These are phyloP conservation scores for Talaromyces sp. DNA, from an alignment of 2,329 filamentous ascomycete species.

Conservation along the genomic window DNA sequence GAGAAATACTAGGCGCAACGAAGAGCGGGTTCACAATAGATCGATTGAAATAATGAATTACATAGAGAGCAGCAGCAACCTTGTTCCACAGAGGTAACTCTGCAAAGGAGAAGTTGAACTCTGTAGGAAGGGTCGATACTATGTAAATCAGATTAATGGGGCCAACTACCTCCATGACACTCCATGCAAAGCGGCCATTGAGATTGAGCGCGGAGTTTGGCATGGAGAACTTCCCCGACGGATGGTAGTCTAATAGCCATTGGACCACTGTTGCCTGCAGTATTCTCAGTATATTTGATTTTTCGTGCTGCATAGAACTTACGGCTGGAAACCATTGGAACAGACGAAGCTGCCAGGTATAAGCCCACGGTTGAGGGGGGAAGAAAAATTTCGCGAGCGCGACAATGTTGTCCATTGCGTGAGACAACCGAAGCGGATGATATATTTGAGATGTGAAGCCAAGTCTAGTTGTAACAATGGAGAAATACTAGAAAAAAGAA, in stretches of 20 bases:
- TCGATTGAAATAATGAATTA: conserved; percentile 87
- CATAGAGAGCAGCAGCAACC: conserved; percentile 46
- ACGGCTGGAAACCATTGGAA: conserved; percentile 47
- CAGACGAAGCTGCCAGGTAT: conserved; percentile 31
- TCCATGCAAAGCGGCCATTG: conserved; percentile 84
- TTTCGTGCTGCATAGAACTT: conserved; percentile 22
- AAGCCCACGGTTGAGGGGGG: conserved; percentile 40
- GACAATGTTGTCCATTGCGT: conserved; percentile 11
- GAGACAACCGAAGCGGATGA: neutral
- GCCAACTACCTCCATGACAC: conserved; percentile 80
- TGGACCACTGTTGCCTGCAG: conserved; percentile 66
- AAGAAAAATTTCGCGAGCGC: conserved; percentile 31
- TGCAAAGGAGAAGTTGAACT: conserved; percentile 21
- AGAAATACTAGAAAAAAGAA: neutral
- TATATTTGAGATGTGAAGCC: neutral
- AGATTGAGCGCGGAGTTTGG: conserved; percentile 68
- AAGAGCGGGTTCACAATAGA: conserved; percentile 77
- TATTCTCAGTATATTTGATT: conserved; percentile 8
- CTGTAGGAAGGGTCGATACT: conserved; percentile 63
- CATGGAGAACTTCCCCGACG: conserved; percentile 87
- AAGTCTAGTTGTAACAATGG: neutral
- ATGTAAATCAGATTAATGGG: conserved; percentile 76
- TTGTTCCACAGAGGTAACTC: conserved; percentile 33
- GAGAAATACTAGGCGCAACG: conserved; percentile 84
- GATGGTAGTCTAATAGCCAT: conserved; percentile 77